Base-by-base conservation (phyloP, 345 rosid species). In the Aquilaria yunnanensis region DNA sequence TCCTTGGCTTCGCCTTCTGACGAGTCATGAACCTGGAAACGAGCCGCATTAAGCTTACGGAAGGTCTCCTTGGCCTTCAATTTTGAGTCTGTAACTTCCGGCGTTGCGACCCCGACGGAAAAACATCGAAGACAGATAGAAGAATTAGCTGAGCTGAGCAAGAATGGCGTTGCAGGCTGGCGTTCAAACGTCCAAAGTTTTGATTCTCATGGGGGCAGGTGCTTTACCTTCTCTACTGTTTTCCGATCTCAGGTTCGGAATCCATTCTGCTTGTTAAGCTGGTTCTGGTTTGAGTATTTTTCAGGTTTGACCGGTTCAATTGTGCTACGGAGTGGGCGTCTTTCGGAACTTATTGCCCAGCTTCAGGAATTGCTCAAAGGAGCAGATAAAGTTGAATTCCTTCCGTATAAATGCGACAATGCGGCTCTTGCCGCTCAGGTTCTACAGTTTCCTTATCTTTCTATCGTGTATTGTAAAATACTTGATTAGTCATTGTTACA, bases 171-270 rank as follows among this genome's bases (percentile, higher is more conserved):
- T 89, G 81, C 98, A 92, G 80, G 73, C 96, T 10, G 93, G 88
- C 2, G 90, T 85, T 72, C 82, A 82, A 67, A 77, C 88, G 76
- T 84, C 96, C 70, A 87, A 89, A 66, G 96, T 92, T 47, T 79
- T 92, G 54, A 72, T 92, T 64, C 82, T 92, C 51, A 78, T 86
- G 59, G 93, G 98, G 34, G 98, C 96, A 76, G 96, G 98, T 89
- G 49, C 54, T 12, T 62, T 59, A 51, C 60, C 58, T 54, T 64
- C 68, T 14, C 47, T 31, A 43, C 10, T 1, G n/a, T 14, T 13
- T n/a, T 12, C 30, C 45, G 47, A 32, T 59, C 34, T 58, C 43
- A 7, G 6, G 50, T 2, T 30, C 32, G 43, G 43, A 4, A 37
- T 2, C 43, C 43, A 9, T 1, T 48, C 23, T 62, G 14, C 16